Evolutionary conservation across 805 yeast species (phyloP), one percentile per base, ranked within the genome.

Genomic region (Candida glaebosa): DNA sequence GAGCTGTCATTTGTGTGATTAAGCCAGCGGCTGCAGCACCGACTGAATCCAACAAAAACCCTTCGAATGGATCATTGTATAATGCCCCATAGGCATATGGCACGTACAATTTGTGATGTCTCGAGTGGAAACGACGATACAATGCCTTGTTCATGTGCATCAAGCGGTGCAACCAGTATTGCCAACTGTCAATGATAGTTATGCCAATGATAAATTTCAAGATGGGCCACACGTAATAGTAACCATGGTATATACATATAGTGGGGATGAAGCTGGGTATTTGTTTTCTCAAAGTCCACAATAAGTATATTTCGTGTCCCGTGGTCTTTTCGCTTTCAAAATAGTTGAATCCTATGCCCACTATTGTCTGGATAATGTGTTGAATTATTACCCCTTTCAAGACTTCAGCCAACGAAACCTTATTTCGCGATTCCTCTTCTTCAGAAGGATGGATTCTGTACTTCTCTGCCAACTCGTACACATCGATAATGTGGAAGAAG

Each of bases 41-140:
- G 19, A 83, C 60, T 9, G 98, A 87, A 65, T 93, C 99, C 54
- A 93, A 74, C 43, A 91, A 60, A 51, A 93, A 87, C 5, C 99
- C 99, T 70, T 93, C 99, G 15, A 87, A 75, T 17, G 96, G 95
- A 53, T 89, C 89, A 65, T 93, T 93, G 71, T 87, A 93, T 24
- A 93, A 73, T 2, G 99, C 99, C 39, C 99, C 99, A 63, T 75
- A 90, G 1, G 98, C 97, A 62, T 89, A 93, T 6, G 99, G 99
- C 28, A 93, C 96, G 53, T 93, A 91, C 38, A 93, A 72, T 41
- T 91, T 71, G 65, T 93, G 99, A 65, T 93, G 99, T 51, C 96
- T 82, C 4, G 98, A 88, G 63, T 93, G 99, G 72, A 87, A 87
- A 40, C 79, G 68, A 48, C 76, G 78, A 75, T 93, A 93, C 37